Conservation (phyloP, 495 filamentous ascomycete species). For the Aspergillus baeticus region DNA sequence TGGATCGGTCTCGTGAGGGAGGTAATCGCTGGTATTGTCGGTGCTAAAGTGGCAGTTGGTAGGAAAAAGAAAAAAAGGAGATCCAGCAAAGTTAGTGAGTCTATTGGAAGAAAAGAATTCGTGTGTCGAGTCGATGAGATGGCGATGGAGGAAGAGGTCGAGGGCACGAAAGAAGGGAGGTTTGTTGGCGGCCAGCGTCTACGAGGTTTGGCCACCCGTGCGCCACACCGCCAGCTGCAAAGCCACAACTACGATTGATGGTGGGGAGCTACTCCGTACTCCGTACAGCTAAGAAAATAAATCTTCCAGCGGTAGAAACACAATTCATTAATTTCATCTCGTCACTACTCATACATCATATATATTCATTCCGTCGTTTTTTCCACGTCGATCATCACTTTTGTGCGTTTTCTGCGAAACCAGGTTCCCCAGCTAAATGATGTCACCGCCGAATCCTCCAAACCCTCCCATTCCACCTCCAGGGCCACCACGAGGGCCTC, state of each 20-base stretch:
- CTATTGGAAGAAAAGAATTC: constrained; percentile 12
- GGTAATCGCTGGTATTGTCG: constrained; percentile 12
- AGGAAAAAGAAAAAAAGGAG: constrained; percentile 14
- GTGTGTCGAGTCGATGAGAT: constrained; percentile 17
- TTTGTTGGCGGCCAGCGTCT: constrained; percentile 16
- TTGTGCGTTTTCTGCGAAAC: background rate
- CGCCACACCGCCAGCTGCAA: constrained; percentile 23
- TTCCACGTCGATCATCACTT: background rate
- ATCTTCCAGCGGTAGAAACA: background rate
- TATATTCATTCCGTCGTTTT: background rate
- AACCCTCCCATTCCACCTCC: constrained; percentile 47
- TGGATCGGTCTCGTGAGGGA: constrained; percentile 45
- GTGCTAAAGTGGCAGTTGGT: background rate
- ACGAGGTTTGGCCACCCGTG: constrained; percentile 21
- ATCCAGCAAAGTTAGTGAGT: constrained; percentile 10
- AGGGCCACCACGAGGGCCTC: constrained; percentile 33
- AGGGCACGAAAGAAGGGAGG: constrained; percentile 21
- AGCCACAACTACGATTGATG: constrained; percentile 15
- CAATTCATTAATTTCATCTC: background rate
- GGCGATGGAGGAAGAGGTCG: constrained; percentile 13
- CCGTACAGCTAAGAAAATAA: background rate
- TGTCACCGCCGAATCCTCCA: constrained; percentile 66
- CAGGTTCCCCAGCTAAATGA: constrained; percentile 52
- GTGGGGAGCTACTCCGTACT: background rate
- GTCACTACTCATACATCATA: constrained; percentile 5